phyloP scores from a whole-genome alignment of 768 basidiomycete species.

The Phylloporus scabripes region DNA sequence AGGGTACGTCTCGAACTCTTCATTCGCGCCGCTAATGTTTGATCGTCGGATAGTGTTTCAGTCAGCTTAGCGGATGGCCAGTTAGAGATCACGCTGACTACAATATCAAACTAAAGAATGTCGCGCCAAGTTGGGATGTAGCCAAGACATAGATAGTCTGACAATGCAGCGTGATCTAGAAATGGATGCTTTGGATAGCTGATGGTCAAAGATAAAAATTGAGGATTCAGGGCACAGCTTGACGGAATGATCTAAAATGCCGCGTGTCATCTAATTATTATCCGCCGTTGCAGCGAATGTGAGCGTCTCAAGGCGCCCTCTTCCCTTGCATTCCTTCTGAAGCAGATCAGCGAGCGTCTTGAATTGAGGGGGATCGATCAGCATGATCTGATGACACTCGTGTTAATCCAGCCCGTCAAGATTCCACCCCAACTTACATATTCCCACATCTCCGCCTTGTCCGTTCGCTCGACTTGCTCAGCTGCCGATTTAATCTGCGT shows the following conservation, averaged over 20 bases:
- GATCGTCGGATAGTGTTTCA: slow-evolving; percentile 14
- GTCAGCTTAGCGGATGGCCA: slow-evolving; percentile 16
- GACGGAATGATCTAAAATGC: not conserved
- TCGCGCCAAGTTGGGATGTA: not conserved
- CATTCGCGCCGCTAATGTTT: not conserved
- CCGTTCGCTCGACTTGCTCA: slow-evolving; percentile 81
- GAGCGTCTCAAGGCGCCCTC: slow-evolving; percentile 80
- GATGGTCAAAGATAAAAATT: not conserved
- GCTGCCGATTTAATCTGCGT: slow-evolving; percentile 67
- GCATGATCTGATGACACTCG: slow-evolving; percentile 55
- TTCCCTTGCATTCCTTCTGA: slow-evolving; percentile 87
- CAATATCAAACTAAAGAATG: slow-evolving; percentile 11
- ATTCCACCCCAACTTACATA: slow-evolving; percentile 49
- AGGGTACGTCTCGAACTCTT: slow-evolving; percentile 39
- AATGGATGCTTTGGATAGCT: not conserved
- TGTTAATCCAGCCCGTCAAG: slow-evolving; percentile 8
- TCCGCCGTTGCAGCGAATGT: slow-evolving; percentile 60
- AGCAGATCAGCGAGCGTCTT: slow-evolving; percentile 83
- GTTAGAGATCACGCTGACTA: slow-evolving; percentile 17
- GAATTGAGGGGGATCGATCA: slow-evolving; percentile 93
- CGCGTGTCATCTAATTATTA: slow-evolving; percentile 8
- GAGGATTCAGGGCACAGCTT: not conserved
- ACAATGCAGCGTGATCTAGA: not conserved
- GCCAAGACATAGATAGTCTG: not conserved
- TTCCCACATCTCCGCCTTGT: slow-evolving; percentile 79